phyloP scores from a whole-genome alignment of 805 yeast genomes.

The Lipomyces starkeyi region DNA sequence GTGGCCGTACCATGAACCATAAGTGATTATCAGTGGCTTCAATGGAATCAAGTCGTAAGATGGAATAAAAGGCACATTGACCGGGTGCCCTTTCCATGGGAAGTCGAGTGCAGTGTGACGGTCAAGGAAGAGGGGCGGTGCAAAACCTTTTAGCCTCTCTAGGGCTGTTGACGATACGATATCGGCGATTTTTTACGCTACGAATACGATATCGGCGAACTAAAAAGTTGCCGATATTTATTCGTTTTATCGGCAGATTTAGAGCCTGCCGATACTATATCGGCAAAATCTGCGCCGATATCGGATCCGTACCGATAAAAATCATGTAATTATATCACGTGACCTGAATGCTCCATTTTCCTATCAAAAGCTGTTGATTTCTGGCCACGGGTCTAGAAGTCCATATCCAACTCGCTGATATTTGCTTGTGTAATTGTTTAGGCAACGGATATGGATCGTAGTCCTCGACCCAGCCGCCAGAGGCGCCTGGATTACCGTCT shows the following conservation, averaged over 20 bases:
- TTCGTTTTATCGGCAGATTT: slow-evolving; percentile 6
- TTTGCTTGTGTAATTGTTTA: background rate
- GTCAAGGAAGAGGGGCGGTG: too few relatives aligned
- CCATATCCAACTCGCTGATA: background rate
- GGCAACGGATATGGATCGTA: slow-evolving; percentile 2
- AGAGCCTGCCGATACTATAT: background rate
- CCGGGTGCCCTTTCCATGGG: too few relatives aligned
- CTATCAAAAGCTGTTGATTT: background rate
- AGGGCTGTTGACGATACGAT: slow-evolving; percentile 7
- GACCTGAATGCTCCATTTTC: background rate
- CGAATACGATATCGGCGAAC: slow-evolving; percentile 9
- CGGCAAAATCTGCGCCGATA: slow-evolving; percentile 1
- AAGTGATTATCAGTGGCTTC: too few relatives aligned
- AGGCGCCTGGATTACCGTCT: slow-evolving; percentile 11
- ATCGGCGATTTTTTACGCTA: slow-evolving; percentile 6
- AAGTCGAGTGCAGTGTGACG: too few relatives aligned
- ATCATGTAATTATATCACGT: too few relatives aligned
- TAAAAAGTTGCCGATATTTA: slow-evolving; percentile 8
- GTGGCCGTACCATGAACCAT: too few relatives aligned
- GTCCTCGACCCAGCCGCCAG: slow-evolving; percentile 11
- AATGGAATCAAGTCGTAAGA: too few relatives aligned
- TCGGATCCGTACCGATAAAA: slow-evolving; percentile 3
- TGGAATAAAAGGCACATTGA: too few relatives aligned
- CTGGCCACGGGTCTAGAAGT: background rate
- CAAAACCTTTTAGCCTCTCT: too few relatives aligned